These are phyloP conservation scores for Debaryomyces tyrocola DNA, from an alignment of 805 yeast genomes.

Conservation along the genomic window DNA sequence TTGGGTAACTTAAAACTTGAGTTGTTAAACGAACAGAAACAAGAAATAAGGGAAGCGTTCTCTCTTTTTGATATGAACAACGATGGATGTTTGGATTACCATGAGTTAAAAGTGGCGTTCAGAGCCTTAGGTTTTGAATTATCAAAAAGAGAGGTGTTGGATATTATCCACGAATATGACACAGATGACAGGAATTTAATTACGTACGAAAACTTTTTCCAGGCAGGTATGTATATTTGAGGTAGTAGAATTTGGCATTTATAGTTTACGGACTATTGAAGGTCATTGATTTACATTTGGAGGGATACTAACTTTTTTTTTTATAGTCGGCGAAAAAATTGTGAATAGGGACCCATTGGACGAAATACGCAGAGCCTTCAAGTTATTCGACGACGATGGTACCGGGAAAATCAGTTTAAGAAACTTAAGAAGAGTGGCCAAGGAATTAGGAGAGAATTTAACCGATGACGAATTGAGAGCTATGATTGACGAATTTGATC, in stretches of 20 bases:
- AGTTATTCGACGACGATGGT: slow-evolving; percentile 80
- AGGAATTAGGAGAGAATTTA: slow-evolving; percentile 87
- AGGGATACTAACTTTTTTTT: slow-evolving; percentile 1
- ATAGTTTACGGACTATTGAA: neutral
- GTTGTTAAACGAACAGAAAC: slow-evolving; percentile 80
- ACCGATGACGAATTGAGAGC: slow-evolving; percentile 92
- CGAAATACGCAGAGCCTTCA: slow-evolving; percentile 87
- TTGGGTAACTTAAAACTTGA: slow-evolving; percentile 57
- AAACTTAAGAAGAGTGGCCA: slow-evolving; percentile 84
- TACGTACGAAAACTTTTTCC: slow-evolving; percentile 77
- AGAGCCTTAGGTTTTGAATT: slow-evolving; percentile 91
- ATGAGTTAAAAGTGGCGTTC: slow-evolving; percentile 90
- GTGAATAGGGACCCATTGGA: slow-evolving; percentile 88
- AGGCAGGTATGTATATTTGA: slow-evolving; percentile 51
- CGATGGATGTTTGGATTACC: slow-evolving; percentile 88
- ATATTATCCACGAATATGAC: slow-evolving; percentile 78
- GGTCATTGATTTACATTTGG: too few species aligned
- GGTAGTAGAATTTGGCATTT: neutral
- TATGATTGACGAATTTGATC: slow-evolving; percentile 96
- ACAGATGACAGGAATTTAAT: slow-evolving; percentile 71
- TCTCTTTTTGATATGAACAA: slow-evolving; percentile 87
- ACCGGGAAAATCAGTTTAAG: slow-evolving; percentile 84
- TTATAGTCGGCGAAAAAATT: slow-evolving; percentile 72
- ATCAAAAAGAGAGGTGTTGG: slow-evolving; percentile 70
- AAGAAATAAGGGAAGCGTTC: slow-evolving; percentile 91